Percentiles rank a stretch among this genome's conserved stretches.
Evolutionary conservation across 345 rosid species (phyloP).

Genomic region (Streptanthus diversifolius): DNA sequence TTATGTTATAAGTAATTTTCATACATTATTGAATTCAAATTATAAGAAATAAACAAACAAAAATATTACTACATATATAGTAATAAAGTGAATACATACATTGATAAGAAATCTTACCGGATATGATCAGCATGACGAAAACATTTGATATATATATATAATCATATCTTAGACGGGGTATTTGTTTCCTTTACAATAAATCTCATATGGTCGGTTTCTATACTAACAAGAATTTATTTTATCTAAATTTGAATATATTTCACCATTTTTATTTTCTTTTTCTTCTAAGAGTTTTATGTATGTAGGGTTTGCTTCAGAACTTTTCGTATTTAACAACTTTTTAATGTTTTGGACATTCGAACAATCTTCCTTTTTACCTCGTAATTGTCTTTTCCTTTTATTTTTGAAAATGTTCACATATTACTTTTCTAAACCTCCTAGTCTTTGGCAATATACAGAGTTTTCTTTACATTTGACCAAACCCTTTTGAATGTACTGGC

Average conservation of each 20-base stretch:
- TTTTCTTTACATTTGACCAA: neutral
- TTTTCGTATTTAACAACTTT: neutral
- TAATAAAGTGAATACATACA: neutral
- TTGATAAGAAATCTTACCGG: too few species aligned
- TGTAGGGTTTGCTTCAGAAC: neutral
- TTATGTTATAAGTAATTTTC: neutral
- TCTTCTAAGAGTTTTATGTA: neutral
- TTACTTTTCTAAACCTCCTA: neutral
- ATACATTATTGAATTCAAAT: neutral
- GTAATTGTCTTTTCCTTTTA: neutral
- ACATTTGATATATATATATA: too few species aligned
- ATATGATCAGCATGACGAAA: too few species aligned
- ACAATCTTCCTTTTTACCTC: neutral
- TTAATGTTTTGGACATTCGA: constrained; percentile 1
- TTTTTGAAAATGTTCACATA: neutral
- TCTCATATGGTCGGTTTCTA: neutral
- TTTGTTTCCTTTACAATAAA: neutral
- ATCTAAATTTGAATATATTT: neutral
- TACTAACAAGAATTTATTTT: neutral
- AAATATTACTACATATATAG: neutral
- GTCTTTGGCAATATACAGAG: neutral
- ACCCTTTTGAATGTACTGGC: neutral
- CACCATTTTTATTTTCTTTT: neutral
- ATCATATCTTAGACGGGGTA: neutral
- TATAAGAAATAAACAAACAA: neutral